Evolutionary conservation across 345 rosid genomes (phyloP).

Genomic region (Excoecaria agallocha): DNA sequence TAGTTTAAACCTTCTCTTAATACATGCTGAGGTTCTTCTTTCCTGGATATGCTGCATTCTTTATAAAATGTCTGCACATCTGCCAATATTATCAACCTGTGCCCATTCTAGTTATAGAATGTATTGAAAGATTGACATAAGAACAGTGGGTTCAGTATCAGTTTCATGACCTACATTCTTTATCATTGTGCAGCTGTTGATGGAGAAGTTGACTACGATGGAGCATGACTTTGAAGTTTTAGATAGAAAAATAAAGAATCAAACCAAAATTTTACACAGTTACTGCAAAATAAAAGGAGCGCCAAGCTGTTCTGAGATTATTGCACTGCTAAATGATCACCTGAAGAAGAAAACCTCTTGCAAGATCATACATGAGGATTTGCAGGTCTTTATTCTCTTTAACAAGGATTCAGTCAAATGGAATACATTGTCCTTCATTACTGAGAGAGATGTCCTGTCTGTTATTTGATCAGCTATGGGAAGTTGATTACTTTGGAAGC

Average conservation of each 20-base stretch:
- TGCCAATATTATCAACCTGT: neutral
- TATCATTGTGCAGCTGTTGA: constrained; percentile 42
- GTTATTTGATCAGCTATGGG: constrained; percentile 58
- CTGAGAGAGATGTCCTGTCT: constrained; percentile 26
- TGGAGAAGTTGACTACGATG: constrained; percentile 33
- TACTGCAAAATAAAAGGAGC: constrained; percentile 50
- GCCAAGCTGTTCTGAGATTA: constrained; percentile 34
- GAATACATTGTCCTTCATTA: constrained; percentile 8
- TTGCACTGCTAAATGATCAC: constrained; percentile 41
- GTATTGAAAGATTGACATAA: neutral
- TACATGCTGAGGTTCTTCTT: neutral
- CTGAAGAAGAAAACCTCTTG: constrained; percentile 51
- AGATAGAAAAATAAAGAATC: constrained; percentile 48
- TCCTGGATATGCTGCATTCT: neutral
- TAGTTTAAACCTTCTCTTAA: neutral
- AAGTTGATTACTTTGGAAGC: constrained; percentile 49
- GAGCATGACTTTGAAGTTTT: constrained; percentile 50
- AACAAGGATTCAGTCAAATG: constrained; percentile 20
- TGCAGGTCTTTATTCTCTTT: constrained; percentile 53
- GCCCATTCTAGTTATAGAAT: constrained; percentile 4
- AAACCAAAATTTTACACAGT: constrained; percentile 37
- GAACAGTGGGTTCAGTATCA: neutral
- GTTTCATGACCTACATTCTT: constrained; percentile 18
- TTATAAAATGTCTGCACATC: neutral
- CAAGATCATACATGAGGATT: constrained; percentile 52